Percentiles rank a stretch among this genome's conserved stretches.
phyloP scores from a whole-genome alignment of 805 yeast genomes.

The Saccharomycopsis fodiens region DNA sequence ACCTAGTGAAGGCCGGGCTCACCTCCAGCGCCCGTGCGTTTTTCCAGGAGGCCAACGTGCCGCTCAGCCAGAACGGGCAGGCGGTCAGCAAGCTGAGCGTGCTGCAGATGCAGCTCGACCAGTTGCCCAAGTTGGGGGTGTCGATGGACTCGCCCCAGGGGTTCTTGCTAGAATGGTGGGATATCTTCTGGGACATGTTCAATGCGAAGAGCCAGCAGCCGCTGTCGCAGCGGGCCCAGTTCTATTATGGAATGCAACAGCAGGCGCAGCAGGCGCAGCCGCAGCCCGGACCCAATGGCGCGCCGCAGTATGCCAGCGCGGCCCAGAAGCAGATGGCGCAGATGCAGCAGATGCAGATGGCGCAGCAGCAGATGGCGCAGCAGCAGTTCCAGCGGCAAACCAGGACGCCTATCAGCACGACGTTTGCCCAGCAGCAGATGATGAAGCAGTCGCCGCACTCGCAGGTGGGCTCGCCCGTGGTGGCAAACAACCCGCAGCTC shows the following conservation, averaged over 20 bases:
- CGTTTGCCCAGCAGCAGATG: slow-evolving; percentile 5
- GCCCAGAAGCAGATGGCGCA: slow-evolving; percentile 25
- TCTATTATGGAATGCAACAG: slow-evolving; percentile 27
- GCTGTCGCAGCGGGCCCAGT: slow-evolving; percentile 32
- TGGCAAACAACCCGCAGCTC: slow-evolving; percentile 1
- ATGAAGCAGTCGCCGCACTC: slow-evolving; percentile 9
- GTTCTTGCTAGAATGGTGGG: slow-evolving; percentile 92
- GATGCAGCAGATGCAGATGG: slow-evolving; percentile 22
- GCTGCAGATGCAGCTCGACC: slow-evolving; percentile 24
- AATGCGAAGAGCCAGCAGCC: slow-evolving; percentile 57
- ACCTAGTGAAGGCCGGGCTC: slow-evolving; percentile 64
- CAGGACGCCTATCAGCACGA: not conserved
- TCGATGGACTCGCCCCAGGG: slow-evolving; percentile 82
- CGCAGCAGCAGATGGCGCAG: slow-evolving; percentile 12
- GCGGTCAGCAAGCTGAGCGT: slow-evolving; percentile 24
- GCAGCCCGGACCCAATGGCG: not conserved
- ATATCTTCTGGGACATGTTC: slow-evolving; percentile 88
- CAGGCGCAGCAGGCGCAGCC: not conserved
- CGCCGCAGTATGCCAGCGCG: not conserved
- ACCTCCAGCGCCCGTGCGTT: slow-evolving; percentile 68
- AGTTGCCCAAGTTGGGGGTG: slow-evolving; percentile 43
- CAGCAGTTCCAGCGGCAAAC: slow-evolving; percentile 7
- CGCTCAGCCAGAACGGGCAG: slow-evolving; percentile 32
- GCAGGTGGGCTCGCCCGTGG: slow-evolving; percentile 5
- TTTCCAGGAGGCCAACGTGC: slow-evolving; percentile 69